A percentile compares a stretch with the other conserved stretches of the same genome.
phyloP scores from a whole-genome alignment of 495 filamentous ascomycete species.

The Amphirosellinia nigrospora region DNA sequence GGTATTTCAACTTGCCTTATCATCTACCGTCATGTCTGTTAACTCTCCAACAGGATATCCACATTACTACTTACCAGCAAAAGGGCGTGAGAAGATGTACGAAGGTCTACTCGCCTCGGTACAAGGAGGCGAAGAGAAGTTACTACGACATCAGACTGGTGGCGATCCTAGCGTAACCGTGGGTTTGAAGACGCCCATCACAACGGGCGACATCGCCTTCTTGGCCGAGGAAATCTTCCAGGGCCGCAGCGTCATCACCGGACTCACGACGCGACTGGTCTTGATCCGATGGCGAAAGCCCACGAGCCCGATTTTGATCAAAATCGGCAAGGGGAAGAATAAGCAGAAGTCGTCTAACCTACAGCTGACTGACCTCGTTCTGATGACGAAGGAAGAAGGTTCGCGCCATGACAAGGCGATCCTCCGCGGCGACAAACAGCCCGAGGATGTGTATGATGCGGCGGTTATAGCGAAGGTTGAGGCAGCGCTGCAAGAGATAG shows the following conservation, averaged over 20 bases:
- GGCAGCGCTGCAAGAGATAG: constrained; percentile 59
- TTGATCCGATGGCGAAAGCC: constrained; percentile 77
- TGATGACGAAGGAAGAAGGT: constrained; percentile 97
- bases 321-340: constrained; percentile 61
- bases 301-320: constrained; percentile 47
- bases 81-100: constrained; percentile 87
- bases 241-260: constrained; percentile 82
- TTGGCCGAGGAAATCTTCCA: constrained; percentile 87
- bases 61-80: constrained; percentile 79
- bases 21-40: not conserved
- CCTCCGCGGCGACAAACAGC: constrained; percentile 68
- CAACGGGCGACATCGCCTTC: constrained; percentile 79
- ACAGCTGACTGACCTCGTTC: constrained; percentile 75
- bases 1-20: constrained; percentile 35
- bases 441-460: constrained; percentile 74
- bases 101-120: constrained; percentile 75
- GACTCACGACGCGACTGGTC: constrained; percentile 75
- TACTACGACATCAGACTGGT: constrained; percentile 59
- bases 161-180: constrained; percentile 61
- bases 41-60: constrained; percentile 68
- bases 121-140: constrained; percentile 76
- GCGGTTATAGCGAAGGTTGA: constrained; percentile 69
- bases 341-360: constrained; percentile 75
- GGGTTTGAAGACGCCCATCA: constrained; percentile 80
- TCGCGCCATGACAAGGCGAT: constrained; percentile 79